phyloP scores from a whole-genome alignment of 495 filamentous ascomycete species.

The Trichoderma gamsii region DNA sequence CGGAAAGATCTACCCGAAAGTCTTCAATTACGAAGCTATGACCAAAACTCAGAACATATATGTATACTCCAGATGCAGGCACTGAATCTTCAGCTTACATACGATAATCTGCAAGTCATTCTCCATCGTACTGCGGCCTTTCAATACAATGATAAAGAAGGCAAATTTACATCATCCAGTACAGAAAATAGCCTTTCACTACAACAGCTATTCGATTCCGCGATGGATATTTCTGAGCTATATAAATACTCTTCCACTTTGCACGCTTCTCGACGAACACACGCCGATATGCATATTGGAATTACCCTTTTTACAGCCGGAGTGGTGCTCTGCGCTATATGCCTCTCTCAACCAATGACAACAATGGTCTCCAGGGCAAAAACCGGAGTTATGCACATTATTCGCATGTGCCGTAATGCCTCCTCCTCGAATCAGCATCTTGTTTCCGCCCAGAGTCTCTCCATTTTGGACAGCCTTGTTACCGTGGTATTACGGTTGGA shows the following conservation, averaged over 20 bases:
- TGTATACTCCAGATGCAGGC: background rate
- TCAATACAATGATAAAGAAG: background rate
- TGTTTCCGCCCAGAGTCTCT: background rate
- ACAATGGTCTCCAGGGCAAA: background rate
- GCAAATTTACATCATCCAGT: background rate
- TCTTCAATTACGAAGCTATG: background rate
- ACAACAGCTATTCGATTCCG: background rate
- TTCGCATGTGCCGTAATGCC: background rate
- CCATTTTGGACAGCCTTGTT: background rate
- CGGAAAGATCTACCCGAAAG: background rate
- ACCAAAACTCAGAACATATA: background rate
- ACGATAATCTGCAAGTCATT: background rate
- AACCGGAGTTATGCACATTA: background rate
- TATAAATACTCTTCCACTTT: background rate
- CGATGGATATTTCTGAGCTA: background rate
- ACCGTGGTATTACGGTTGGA: background rate
- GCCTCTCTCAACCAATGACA: background rate
- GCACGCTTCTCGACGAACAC: background rate
- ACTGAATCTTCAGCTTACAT: background rate
- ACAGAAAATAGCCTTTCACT: background rate
- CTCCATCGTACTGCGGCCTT: background rate
- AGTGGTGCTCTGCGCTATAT: background rate
- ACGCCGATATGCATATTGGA: background rate
- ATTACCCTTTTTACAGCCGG: background rate
- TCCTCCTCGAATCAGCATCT: background rate